A percentile compares a stretch with the other conserved stretches of the same genome.
Evolutionary conservation across 2,329 filamentous ascomycete species (phyloP).

Genomic region (Verticillium zaregamsianum): DNA sequence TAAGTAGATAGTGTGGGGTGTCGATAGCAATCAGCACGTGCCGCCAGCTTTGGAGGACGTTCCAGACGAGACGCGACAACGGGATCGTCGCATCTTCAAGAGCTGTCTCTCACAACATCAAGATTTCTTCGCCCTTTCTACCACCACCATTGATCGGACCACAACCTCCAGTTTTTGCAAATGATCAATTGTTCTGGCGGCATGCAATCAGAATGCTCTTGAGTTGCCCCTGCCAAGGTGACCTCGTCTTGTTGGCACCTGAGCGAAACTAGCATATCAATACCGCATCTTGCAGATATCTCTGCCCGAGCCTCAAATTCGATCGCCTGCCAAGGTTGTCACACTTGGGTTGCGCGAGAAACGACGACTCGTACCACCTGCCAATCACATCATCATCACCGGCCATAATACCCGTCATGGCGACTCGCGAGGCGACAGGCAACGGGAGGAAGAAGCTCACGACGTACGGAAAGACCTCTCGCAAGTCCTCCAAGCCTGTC

Average conservation of each 20-base stretch:
- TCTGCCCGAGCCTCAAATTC: not conserved
- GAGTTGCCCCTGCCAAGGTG: not conserved
- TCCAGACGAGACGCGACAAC: not conserved
- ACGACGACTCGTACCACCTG: not conserved
- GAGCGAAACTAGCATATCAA: not conserved
- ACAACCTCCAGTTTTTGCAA: not conserved
- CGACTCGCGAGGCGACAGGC: conserved; percentile 7
- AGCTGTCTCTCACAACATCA: not conserved
- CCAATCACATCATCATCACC: not conserved
- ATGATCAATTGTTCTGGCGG: not conserved
- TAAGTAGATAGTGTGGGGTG: not conserved
- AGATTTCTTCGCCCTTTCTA: too few species aligned
- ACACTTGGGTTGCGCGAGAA: not conserved
- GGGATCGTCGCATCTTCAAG: not conserved
- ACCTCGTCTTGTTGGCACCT: not conserved
- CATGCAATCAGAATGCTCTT: not conserved
- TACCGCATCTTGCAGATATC: not conserved
- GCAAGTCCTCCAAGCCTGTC: conserved; percentile 5
- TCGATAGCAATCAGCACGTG: not conserved
- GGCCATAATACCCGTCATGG: conserved; percentile 2
- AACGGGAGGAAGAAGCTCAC: conserved; percentile 9
- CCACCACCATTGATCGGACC: not conserved
- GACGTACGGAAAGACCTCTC: conserved; percentile 14
- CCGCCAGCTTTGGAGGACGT: not conserved
- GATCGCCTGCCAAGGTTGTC: not conserved